Percentiles rank a stretch among this genome's conserved stretches.
phyloP scores from a whole-genome alignment of 768 basidiomycete species.

The Roridomyces roridus region DNA sequence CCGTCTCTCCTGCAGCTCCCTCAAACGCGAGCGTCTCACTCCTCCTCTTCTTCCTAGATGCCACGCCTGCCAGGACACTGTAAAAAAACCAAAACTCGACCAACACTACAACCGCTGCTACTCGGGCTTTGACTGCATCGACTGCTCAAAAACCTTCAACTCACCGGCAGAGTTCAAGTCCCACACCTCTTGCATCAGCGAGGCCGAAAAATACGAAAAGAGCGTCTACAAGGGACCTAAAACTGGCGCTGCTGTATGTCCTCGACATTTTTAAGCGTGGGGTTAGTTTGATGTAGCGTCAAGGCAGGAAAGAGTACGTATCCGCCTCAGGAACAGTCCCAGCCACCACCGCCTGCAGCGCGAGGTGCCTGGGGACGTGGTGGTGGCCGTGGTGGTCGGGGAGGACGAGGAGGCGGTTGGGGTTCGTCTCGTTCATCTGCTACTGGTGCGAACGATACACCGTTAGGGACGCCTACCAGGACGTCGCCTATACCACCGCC shows the following conservation, averaged over 20 bases:
- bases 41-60: slow-evolving; percentile 65
- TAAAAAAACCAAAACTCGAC: slow-evolving; percentile 94
- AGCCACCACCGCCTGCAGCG: slow-evolving; percentile 27
- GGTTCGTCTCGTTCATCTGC: slow-evolving; percentile 31
- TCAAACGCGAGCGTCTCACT: too few species aligned
- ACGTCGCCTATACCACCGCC: slow-evolving; percentile 38
- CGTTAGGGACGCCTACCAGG: slow-evolving; percentile 66
- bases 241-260: slow-evolving; percentile 41
- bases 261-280: not conserved
- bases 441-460: slow-evolving; percentile 76
- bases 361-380: slow-evolving; percentile 30
- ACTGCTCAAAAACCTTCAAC: slow-evolving; percentile 86
- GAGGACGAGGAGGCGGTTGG: slow-evolving; percentile 9
- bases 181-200: slow-evolving; percentile 85
- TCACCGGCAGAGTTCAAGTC: slow-evolving; percentile 78
- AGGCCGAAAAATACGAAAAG: slow-evolving; percentile 95
- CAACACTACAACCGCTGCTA: slow-evolving; percentile 71
- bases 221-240: slow-evolving; percentile 82
- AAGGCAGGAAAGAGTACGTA: slow-evolving; percentile 20
- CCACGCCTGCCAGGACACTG: slow-evolving; percentile 83
- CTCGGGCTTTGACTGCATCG: slow-evolving; percentile 80
- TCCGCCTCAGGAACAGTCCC: slow-evolving; percentile 18
- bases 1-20: slow-evolving; percentile 41
- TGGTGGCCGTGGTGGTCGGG: slow-evolving; percentile 35
- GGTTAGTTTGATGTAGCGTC: not conserved